Evolutionary conservation across 2,329 filamentous ascomycete genomes (phyloP), one percentile per base, ranked within the genome.

Genomic region (Pestalotiopsis sp.): DNA sequence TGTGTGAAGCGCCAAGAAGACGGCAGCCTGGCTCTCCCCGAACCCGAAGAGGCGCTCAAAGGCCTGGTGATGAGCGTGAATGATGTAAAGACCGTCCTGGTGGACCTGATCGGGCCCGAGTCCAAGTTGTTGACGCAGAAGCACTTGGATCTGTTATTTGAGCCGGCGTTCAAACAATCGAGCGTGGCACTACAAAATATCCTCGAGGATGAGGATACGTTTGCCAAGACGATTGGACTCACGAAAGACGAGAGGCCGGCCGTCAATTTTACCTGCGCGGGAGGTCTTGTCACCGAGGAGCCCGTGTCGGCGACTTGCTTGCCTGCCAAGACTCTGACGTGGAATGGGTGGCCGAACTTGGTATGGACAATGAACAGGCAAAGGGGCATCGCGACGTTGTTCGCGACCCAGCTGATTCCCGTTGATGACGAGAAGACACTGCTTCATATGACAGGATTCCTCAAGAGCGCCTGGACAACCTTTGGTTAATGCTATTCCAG

Each of bases 311-410:
- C 12, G 75, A 81, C 38, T 73, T 76, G 52, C 78, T 78, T 4
- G 75, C 74, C 9, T 73, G 80, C 67, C 38, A 81, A 80, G 2
- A 80, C 80, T 3, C 36, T 85, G 71, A 75, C 75, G 7, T 86
- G 84, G 84, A 77, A 80, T 62, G 84, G 84, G 0, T 78, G 82
- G 69, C 77, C 81, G 13, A 87, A 87, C 73, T 70, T 83, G 5
- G 78, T 80, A n/a, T 87, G 84, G 85, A 80, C 65, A 17, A 66
- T 66, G 41, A 66, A 66, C 65, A 59, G 65, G 45, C 36, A 66
- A 36, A 41, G 23, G 11, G 65, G 65, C 0, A 66, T 66, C 7
- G 65, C 52, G 23, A 60, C 56, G 36, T 27, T 66, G 12, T 66
- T 66, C 58, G 65, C 65, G n/a, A 66, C 56, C 31, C 65, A 66